phyloP scores from a whole-genome alignment of 2,329 filamentous ascomycete species.

The Knufia petricola region DNA sequence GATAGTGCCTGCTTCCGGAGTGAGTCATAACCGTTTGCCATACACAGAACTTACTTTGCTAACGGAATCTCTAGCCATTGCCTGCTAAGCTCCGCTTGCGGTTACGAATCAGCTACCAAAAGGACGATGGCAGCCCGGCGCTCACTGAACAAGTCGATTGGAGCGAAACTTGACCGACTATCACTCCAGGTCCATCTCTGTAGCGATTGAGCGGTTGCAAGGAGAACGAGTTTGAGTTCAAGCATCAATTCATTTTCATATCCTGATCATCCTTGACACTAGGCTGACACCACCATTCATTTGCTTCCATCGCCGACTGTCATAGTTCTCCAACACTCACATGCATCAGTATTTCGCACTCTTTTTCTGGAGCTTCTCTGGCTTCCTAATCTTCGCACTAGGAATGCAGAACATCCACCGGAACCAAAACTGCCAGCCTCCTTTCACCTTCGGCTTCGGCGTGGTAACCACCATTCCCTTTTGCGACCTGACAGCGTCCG shows the following conservation, averaged over 20 bases:
- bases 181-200: neutral
- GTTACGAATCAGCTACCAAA: constrained; percentile 71
- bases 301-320: too few relatives aligned
- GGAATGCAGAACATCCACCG: neutral
- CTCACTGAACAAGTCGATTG: constrained; percentile 93
- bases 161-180: constrained; percentile 56
- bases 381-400: too few relatives aligned
- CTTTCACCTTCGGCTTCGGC: neutral
- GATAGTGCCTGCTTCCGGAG: constrained; percentile 72
- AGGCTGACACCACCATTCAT: too few relatives aligned
- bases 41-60: constrained; percentile 1
- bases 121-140: constrained; percentile 53
- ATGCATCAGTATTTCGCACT: too few relatives aligned
- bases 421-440: neutral
- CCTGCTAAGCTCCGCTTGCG: constrained; percentile 64
- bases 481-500: neutral
- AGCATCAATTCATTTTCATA: neutral
- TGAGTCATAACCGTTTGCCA: constrained; percentile 47
- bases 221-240: neutral
- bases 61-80: constrained; percentile 50
- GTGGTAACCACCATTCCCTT: neutral
- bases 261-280: too few relatives aligned
- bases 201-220: neutral
- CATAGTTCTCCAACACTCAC: too few relatives aligned
- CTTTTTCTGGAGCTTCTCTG: constrained; percentile 1